A percentile compares a stretch with the other conserved stretches of the same genome.
These are phyloP conservation scores for Leccinum longicurvipes DNA, from an alignment of 768 basidiomycete species.

Conservation along the genomic window DNA sequence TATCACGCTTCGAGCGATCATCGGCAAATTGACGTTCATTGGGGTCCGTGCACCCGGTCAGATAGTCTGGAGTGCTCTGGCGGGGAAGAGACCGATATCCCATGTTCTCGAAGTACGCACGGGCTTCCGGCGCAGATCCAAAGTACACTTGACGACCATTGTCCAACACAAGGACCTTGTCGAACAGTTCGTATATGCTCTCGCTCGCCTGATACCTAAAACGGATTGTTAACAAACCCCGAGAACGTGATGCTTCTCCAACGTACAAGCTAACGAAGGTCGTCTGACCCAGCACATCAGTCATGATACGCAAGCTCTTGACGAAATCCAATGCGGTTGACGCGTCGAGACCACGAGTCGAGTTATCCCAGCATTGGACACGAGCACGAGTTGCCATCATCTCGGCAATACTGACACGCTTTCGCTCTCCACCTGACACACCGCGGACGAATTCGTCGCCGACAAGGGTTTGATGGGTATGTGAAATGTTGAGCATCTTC, in stretches of 20 bases:
- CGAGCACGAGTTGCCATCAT: conserved; percentile 82
- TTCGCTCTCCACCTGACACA: conserved; percentile 77
- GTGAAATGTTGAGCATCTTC: conserved; percentile 78
- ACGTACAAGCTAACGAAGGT: conserved; percentile 75
- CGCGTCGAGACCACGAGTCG: conserved; percentile 77
- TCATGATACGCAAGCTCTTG: conserved; percentile 75
- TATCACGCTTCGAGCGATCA: conserved; percentile 54
- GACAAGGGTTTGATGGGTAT: conserved; percentile 74
- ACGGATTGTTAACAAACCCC: background rate
- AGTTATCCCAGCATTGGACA: conserved; percentile 82
- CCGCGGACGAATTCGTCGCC: conserved; percentile 86
- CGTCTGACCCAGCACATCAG: conserved; percentile 77
- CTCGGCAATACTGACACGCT: conserved; percentile 80
- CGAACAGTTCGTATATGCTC: conserved; percentile 72
- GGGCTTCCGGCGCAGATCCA: conserved; percentile 70
- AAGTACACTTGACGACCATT: conserved; percentile 80
- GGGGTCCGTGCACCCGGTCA: conserved; percentile 79
- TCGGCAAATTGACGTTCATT: conserved; percentile 80
- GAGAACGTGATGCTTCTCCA: background rate
- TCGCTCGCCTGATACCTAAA: conserved; percentile 77
- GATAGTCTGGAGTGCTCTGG: conserved; percentile 83
- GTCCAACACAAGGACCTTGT: conserved; percentile 84
- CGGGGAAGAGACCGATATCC: conserved; percentile 75
- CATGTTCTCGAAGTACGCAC: conserved; percentile 71
- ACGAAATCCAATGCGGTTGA: conserved; percentile 87